Evolutionary conservation across 805 yeast species (phyloP).

Genomic region (Kodamaea hsintzibuensis): DNA sequence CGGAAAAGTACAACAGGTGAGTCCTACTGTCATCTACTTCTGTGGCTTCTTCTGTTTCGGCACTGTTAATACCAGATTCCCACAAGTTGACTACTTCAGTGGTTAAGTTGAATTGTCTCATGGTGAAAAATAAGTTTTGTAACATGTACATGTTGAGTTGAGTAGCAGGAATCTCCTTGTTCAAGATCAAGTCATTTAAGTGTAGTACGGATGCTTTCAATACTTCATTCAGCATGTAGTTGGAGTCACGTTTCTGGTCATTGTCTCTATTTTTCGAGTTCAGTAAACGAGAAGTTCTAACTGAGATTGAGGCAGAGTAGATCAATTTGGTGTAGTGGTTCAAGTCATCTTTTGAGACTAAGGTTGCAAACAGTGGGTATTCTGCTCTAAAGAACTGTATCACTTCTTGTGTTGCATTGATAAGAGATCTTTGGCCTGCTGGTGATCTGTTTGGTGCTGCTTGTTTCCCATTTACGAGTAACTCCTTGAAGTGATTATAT

Average conservation of each 20-base stretch:
- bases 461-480: constrained; percentile 25
- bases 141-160: constrained; percentile 23
- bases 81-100: constrained; percentile 69
- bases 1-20: constrained; percentile 53
- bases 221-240: constrained; percentile 29
- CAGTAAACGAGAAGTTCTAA: constrained; percentile 35
- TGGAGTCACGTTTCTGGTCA: constrained; percentile 30
- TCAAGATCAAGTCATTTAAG: constrained; percentile 28
- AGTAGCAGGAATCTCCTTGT: constrained; percentile 29
- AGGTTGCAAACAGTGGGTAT: constrained; percentile 20
- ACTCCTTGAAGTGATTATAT: constrained; percentile 31
- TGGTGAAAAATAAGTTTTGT: constrained; percentile 29
- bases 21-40: constrained; percentile 26
- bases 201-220: constrained; percentile 35
- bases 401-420: constrained; percentile 7
- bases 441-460: constrained; percentile 9
- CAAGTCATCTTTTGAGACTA: constrained; percentile 23
- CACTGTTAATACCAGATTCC: constrained; percentile 57
- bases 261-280: constrained; percentile 37
- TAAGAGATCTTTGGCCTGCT: neutral
- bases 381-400: constrained; percentile 10
- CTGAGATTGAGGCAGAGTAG: constrained; percentile 26
- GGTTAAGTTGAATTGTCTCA: constrained; percentile 51
- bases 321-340: constrained; percentile 22
- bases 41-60: neutral